These are phyloP conservation scores for Botryotinia narcissicola DNA, from an alignment of 2,329 filamentous ascomycete species.

Conservation along the genomic window DNA sequence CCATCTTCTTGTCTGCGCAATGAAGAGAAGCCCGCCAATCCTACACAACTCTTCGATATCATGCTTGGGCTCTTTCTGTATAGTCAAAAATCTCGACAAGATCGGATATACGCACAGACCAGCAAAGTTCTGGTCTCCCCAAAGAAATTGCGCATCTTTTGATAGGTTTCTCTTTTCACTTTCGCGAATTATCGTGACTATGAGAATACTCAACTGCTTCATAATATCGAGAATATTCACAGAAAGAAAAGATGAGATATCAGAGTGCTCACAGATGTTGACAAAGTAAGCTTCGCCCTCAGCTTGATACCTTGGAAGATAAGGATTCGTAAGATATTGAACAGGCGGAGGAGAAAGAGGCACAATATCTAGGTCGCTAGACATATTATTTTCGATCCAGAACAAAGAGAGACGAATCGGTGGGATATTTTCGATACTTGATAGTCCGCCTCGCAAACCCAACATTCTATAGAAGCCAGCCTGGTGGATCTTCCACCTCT, in stretches of 20 bases:
- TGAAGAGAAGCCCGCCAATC: not conserved
- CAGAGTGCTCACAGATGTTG: not conserved
- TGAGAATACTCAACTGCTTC: not conserved
- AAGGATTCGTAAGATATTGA: not conserved
- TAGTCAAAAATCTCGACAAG: not conserved
- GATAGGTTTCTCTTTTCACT: not conserved
- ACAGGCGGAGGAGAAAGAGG: not conserved
- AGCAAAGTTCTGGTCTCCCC: not conserved
- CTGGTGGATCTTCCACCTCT: constrained; percentile 5
- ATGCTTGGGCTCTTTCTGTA: not conserved
- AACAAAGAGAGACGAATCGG: not conserved
- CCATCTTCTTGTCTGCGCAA: not conserved
- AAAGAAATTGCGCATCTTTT: not conserved
- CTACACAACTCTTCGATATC: not conserved
- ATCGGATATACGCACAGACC: constrained; percentile 13
- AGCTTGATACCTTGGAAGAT: not conserved
- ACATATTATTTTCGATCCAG: constrained; percentile 15
- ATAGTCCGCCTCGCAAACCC: not conserved
- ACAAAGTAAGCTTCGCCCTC: not conserved
- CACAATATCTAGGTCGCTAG: not conserved
- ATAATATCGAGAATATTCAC: not conserved
- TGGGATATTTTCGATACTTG: not conserved
- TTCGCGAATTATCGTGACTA: not conserved
- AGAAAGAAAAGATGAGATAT: not conserved
- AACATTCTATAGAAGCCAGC: constrained; percentile 7